Evolutionary conservation across 805 yeast species (phyloP).

Genomic region (Ogataea siamensis): DNA sequence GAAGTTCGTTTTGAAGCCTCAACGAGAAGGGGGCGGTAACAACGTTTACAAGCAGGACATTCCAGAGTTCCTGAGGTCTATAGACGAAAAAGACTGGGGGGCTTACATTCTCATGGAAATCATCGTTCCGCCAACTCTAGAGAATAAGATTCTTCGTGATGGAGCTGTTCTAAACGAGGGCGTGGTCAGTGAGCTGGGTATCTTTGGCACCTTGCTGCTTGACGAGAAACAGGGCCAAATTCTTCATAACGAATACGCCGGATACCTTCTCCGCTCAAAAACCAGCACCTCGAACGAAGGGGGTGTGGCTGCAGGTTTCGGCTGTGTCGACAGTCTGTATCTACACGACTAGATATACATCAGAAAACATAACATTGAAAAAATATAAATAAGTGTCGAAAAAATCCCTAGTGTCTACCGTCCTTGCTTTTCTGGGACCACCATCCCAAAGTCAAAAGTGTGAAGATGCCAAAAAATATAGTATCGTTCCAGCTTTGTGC

Average conservation of each 20-base stretch:
- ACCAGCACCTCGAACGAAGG: constrained; percentile 89
- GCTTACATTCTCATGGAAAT: constrained; percentile 94
- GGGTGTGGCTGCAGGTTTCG: constrained; percentile 99
- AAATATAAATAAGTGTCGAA: constrained; percentile 3
- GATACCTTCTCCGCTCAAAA: constrained; percentile 87
- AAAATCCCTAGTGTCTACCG: constrained; percentile 17
- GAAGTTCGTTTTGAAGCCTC: constrained; percentile 87
- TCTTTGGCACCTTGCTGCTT: constrained; percentile 81
- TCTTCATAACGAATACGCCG: constrained; percentile 64
- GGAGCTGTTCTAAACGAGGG: constrained; percentile 64
- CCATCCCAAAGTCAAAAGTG: constrained; percentile 32
- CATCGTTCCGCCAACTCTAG: constrained; percentile 69
- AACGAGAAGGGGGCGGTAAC: constrained; percentile 98
- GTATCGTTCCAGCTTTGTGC: constrained; percentile 17
- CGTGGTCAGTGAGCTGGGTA: constrained; percentile 86
- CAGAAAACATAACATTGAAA: not conserved
- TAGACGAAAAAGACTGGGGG: constrained; percentile 75
- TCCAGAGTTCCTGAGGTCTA: constrained; percentile 60
- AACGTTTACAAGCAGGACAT: constrained; percentile 86
- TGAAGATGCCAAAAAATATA: constrained; percentile 29
- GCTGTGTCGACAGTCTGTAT: constrained; percentile 86
- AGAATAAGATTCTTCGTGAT: constrained; percentile 70
- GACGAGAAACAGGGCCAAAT: constrained; percentile 59
- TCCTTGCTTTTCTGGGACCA: constrained; percentile 31
- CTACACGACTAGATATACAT: constrained; percentile 36